Base-by-base conservation (phyloP, 441 rosid genomes). In the Erodium texanum region DNA sequence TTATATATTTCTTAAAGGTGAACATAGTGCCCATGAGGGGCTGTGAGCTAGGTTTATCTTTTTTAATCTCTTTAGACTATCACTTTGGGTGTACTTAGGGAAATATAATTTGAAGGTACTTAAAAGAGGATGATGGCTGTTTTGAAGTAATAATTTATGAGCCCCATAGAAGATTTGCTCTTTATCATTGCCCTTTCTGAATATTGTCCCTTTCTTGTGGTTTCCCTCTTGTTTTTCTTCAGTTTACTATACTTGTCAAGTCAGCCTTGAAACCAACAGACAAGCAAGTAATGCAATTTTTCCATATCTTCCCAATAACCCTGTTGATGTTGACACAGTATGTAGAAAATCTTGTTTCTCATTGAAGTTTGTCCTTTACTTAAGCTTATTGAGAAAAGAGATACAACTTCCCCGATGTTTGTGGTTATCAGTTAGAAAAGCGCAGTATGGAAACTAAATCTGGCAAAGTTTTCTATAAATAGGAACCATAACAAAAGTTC, bases 91-190 rank as follows among this genome's bases (percentile, higher is more conserved):
- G 14, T 63, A 63, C 7, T 15, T 63, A 24, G 36, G 65, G 19
- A 24, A 24, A 24, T 62, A 62, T 62, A n/a, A 27, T 63, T 29
- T 27, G 66, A 24, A 63, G 66, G 29, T 29, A 63, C 9, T 63
- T 12, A 32, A 7, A n/a, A 29, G 20, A 19, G n/a, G 24, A 16
- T 8, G 43, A 27, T 29, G 66, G 66, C 66, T 63, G 41, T 29
- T 63, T 63, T 63, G 36, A 24, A 24, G 36, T 24, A 61, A 23
- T 61, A 10, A 24, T 61, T 22, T 59, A 22, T 61, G 64, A 61
- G 64, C 34, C 64, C 64, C 32, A 61, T 24, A 61, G 64, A 62
- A 62, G 9, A 62, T 14, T 62, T 24, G 36, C 8, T 24, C 19
- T 36, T 63, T 63, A 27, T 16, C 36, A 24, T 16, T 27, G 7